Base-by-base conservation (phyloP, 805 yeast genomes). In the Yamadazyma philogaea region DNA sequence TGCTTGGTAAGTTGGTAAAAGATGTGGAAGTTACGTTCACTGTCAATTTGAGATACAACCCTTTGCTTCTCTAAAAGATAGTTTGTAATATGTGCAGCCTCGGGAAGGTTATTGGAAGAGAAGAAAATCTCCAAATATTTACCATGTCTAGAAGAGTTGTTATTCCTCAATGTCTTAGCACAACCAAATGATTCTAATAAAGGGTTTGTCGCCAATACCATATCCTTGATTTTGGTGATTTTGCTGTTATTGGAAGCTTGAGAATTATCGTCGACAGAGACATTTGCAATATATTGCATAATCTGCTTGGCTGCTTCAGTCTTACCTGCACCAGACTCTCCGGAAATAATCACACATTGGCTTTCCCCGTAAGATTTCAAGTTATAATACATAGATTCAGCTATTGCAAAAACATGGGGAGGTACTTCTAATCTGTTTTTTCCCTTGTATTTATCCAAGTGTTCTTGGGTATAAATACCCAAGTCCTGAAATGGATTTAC, bases 311-410 rank as follows among this genome's bases (percentile, higher is more conserved):
- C 97, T 17, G 97, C 97, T 67, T 91, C 98, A 4, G 98, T 91
- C 60, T 91, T 91, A 39, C 98, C 98, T 4, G 98, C 98, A 48
- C 98, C 98, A 1, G 96, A 87, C 63, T 91, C 98, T 44, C 98
- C 98, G 2, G 96, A 87, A 52, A 93, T 93, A 54, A 93, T 93
- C 17, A 93, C 98, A 75, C 98, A 91, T 63, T 93, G 99, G 59
- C 82, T 88, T 55, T 93, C 98, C 45, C 85, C 80, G 65, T 93
- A 93, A 0, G 96, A 84, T 64, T 90, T 90, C 82, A 93, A 77
- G 62, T 91, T 87, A 67, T 93, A 91, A 64, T 84, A 93, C 96
- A 93, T 89, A 27, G 95, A 70, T 66, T 93, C 99, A 8, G 99
- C 99, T 56, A 93, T 89, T 40, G 98, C 96, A 65, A 84, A 93